Conservation (phyloP, 2,329 filamentous ascomycete species). For the Zalaria obscura region DNA sequence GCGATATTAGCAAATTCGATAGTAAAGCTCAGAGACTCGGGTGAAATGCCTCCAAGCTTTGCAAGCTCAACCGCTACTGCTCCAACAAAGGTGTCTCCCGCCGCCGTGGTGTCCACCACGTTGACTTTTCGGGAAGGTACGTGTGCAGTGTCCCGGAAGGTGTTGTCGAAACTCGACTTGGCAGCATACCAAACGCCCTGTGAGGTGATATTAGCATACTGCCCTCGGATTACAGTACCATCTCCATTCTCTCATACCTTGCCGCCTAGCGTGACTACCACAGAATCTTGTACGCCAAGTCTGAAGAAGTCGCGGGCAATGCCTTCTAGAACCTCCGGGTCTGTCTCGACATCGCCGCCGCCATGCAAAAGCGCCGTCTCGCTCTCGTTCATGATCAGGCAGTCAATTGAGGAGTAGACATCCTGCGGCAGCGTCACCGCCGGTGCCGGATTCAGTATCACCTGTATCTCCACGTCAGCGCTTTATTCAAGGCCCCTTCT, state of each 20-base stretch:
- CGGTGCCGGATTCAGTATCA: conserved; percentile 71
- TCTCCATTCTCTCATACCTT: conserved; percentile 34
- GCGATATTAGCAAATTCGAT: conserved; percentile 47
- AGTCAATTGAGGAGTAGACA: conserved; percentile 54
- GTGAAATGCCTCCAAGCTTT: conserved; percentile 26
- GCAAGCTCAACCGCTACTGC: conserved; percentile 67
- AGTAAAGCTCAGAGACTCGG: conserved; percentile 39
- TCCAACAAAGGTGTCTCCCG: conserved; percentile 89
- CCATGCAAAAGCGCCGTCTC: conserved; percentile 65
- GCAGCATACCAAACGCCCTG: conserved; percentile 19
- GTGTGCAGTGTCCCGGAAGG: conserved; percentile 8
- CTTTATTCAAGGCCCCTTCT: too few species aligned
- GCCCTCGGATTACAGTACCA: too few species aligned
- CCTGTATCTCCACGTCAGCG: conserved; percentile 15
- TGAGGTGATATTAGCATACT: too few species aligned
- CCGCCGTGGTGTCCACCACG: conserved; percentile 87
- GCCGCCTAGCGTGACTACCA: conserved; percentile 73
- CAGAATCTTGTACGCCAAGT: conserved; percentile 58
- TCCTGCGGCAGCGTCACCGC: conserved; percentile 53
- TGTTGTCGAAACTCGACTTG: conserved; percentile 6
- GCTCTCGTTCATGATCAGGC: conserved; percentile 82
- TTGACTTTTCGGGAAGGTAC: conserved; percentile 48
- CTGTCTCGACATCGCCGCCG: conserved; percentile 18
- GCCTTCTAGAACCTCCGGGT: conserved; percentile 16
- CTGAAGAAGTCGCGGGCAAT: conserved; percentile 41